Base-by-base conservation (phyloP, 2,329 filamentous ascomycete species). In the Hyphodiscus sp. region DNA sequence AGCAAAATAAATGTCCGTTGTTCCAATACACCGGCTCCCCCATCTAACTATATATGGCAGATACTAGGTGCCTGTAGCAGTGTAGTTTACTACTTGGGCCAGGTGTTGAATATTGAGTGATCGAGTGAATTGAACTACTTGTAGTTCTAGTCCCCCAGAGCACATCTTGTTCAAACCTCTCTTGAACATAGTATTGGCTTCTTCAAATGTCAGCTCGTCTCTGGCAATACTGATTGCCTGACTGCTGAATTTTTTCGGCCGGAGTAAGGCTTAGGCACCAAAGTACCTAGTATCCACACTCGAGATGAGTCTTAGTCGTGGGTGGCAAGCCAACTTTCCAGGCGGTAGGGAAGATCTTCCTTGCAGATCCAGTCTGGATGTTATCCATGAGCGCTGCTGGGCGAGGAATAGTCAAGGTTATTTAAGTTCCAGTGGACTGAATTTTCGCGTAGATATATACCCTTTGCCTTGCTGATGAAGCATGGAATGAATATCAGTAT, bases 311-410 rank as follows among this genome's bases (percentile, higher is more conserved):
- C 9, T 65, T 61, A 56, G 69, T 73, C 1, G 53, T 54, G 26
- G 61, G 59, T 7, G 54, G 30, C 26, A 69, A 57, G 38, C 63
- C 58, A 46, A 53, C 52, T 43, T 65, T 62, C 65, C 68, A 69
- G 45, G 63, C 67, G 20, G 67, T 65, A 1, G 64, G 56, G 48
- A 63, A 65, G 16, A 62, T 53, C 18, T 61, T 64, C 2, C 63
- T 62, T 4, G 54, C 48, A 44, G 61, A 61, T 18, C 58, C 63
- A 10, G 55, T 41, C 6, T 54, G 48, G 11, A 64, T 50, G 64
- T 74, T 74, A 1, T 83, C 79, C 67, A 80, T 76, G 67, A 83
- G 83, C 0, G 74, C 77, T 0, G 76, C 73, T 0, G 80, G 80
- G 6, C 80, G 72, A 6, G 83, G 67, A 42, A 83, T 77, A 0